These are phyloP conservation scores for Blastobotrys chiropterorum DNA, from an alignment of 805 yeast genomes.

Conservation along the genomic window DNA sequence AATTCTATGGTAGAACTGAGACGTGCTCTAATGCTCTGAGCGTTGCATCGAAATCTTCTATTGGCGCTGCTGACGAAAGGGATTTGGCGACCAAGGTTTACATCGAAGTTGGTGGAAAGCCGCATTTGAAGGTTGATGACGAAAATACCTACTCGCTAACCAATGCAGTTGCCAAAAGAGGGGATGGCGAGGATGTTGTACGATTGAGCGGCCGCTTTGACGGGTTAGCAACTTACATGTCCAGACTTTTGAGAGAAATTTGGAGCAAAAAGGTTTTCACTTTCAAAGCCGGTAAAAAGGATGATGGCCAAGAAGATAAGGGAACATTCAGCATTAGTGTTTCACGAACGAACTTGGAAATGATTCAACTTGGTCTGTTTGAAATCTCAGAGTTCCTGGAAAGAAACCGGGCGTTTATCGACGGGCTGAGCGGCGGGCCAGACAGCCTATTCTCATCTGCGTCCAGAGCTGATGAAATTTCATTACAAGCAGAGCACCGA, in stretches of 20 bases:
- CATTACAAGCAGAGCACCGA: conserved; percentile 77
- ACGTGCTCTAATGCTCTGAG: conserved; percentile 84
- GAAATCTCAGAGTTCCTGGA: conserved; percentile 34
- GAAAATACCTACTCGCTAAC: conserved; percentile 12
- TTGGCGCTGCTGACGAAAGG: conserved; percentile 29
- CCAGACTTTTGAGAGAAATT: conserved; percentile 69
- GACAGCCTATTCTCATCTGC: conserved; percentile 20
- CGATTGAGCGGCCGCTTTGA: conserved; percentile 85
- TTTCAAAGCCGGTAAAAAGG: conserved; percentile 11
- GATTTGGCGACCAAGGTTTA: conserved; percentile 30
- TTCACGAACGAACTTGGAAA: conserved; percentile 20
- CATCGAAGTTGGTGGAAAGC: conserved; percentile 33
- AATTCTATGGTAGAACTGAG: conserved; percentile 80
- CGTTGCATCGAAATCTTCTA: conserved; percentile 54
- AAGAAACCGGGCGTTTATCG: conserved; percentile 40
- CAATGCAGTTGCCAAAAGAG: conserved; percentile 1
- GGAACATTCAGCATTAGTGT: conserved; percentile 17
- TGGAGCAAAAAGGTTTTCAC: conserved; percentile 72
- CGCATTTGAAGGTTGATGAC: conserved; percentile 28
- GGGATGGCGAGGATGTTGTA: conserved; percentile 36
- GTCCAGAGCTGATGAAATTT: conserved; percentile 28
- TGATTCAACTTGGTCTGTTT: conserved; percentile 26
- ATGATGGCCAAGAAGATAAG: conserved; percentile 28
- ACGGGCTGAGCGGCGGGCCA: conserved; percentile 35
- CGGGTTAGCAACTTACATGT: conserved; percentile 72